Percentiles rank a stretch among this genome's conserved stretches.
phyloP scores from a whole-genome alignment of 169 alveolate genomes.

The Plasmodium gallinaceum region DNA sequence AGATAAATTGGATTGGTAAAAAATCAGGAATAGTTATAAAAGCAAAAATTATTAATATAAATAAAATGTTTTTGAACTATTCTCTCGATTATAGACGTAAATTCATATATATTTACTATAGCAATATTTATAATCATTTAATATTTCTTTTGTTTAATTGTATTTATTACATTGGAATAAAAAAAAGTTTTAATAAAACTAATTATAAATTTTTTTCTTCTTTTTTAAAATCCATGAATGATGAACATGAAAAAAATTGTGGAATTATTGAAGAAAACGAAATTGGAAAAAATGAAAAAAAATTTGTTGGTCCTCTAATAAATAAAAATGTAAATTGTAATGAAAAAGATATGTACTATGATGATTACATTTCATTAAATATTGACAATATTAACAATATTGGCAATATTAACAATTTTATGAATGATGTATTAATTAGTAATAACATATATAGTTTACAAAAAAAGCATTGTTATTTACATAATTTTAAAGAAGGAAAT shows the following conservation, averaged over 20 bases:
- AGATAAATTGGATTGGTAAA: conserved; percentile 93
- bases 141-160: conserved; percentile 18
- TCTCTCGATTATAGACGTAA: background rate
- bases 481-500: background rate
- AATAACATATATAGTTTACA: background rate
- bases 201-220: conserved; percentile 6
- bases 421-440: background rate
- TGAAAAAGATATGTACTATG: too few species aligned
- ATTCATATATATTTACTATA: conserved; percentile 6
- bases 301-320: too few species aligned
- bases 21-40: conserved; percentile 81
- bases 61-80: background rate
- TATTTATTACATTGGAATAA: background rate
- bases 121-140: conserved; percentile 9
- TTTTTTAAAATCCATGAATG: background rate
- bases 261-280: too few species aligned
- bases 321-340: too few species aligned
- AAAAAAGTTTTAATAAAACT: too few species aligned
- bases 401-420: background rate
- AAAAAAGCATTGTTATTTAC: background rate
- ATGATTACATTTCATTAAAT: too few species aligned
- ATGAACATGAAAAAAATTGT: background rate
- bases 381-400: too few species aligned
- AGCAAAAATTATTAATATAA: conserved; percentile 10
- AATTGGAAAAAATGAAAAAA: too few species aligned